A percentile compares a stretch with the other conserved stretches of the same genome.
These are phyloP conservation scores for Oryza glaberrima DNA, from an alignment of 176 grass and related monocot species.

Conservation along the genomic window DNA sequence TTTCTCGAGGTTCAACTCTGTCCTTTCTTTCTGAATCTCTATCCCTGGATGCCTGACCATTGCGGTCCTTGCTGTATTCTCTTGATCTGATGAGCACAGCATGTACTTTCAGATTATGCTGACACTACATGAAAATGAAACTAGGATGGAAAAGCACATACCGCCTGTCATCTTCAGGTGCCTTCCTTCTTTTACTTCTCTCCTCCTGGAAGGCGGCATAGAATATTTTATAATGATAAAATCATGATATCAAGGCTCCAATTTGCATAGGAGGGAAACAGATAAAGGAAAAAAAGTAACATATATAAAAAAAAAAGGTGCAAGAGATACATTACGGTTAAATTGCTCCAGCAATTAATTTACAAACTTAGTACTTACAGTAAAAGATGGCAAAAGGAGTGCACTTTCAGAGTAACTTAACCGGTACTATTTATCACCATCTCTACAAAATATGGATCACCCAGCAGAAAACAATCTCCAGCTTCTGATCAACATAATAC, in stretches of 20 bases:
- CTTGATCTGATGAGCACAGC: conserved; percentile 57
- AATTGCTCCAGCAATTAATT: conserved; percentile 39
- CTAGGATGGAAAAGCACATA: conserved; percentile 16
- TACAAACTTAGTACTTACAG: conserved; percentile 64
- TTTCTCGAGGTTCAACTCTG: conserved; percentile 59
- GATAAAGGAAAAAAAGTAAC: neutral
- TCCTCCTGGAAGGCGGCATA: conserved; percentile 67
- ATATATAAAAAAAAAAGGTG: neutral
- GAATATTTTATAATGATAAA: conserved; percentile 28
- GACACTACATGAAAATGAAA: conserved; percentile 7
- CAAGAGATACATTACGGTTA: conserved; percentile 39
- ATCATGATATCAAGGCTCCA: neutral
- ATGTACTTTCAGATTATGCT: conserved; percentile 3
- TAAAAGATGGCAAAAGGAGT: conserved; percentile 49
- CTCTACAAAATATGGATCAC: conserved; percentile 56
- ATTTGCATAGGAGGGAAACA: neutral
- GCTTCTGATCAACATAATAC: conserved; percentile 64
- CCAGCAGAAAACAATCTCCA: conserved; percentile 52
- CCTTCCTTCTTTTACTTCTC: conserved; percentile 67
- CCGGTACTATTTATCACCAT: conserved; percentile 57
- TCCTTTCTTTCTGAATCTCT: conserved; percentile 66
- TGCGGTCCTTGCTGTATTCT: conserved; percentile 77
- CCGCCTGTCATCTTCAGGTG: conserved; percentile 62
- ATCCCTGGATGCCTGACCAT: conserved; percentile 61
- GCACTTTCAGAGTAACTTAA: conserved; percentile 58